Evolutionary conservation across 768 basidiomycete genomes (phyloP).

Genomic region (Lanmaoa pseudosensibilis): DNA sequence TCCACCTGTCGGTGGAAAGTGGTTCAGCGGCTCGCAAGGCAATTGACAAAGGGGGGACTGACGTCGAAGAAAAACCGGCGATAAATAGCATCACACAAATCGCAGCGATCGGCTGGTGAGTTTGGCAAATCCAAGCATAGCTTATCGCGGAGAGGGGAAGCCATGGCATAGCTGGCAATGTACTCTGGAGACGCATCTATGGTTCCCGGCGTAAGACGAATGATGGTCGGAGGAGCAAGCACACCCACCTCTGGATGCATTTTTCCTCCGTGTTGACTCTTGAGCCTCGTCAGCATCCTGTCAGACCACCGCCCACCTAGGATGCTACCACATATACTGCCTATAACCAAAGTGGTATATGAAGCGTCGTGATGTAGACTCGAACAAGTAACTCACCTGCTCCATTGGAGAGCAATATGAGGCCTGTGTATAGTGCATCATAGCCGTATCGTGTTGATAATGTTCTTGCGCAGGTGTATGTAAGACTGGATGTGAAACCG

Average conservation of each 20-base stretch:
- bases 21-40: neutral
- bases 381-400: constrained; percentile 42
- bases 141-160: constrained; percentile 60
- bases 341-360: constrained; percentile 22
- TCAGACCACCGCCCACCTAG: constrained; percentile 63
- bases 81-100: constrained; percentile 73
- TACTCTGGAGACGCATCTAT: constrained; percentile 74
- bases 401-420: constrained; percentile 75
- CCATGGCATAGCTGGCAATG: constrained; percentile 49
- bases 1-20: constrained; percentile 37
- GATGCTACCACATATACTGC: constrained; percentile 53
- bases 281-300: constrained; percentile 40
- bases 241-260: constrained; percentile 60
- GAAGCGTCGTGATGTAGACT: neutral
- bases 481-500: constrained; percentile 65
- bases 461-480: constrained; percentile 75
- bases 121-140: constrained; percentile 74
- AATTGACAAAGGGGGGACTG: neutral
- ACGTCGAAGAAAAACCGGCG: constrained; percentile 60
- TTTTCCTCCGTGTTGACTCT: constrained; percentile 43
- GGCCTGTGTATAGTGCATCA: constrained; percentile 67
- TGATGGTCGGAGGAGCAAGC: neutral
- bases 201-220: neutral
- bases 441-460: constrained; percentile 64
- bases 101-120: constrained; percentile 62